These are phyloP conservation scores for Scheffersomyces ergatensis DNA, from an alignment of 805 yeast species.

Conservation along the genomic window DNA sequence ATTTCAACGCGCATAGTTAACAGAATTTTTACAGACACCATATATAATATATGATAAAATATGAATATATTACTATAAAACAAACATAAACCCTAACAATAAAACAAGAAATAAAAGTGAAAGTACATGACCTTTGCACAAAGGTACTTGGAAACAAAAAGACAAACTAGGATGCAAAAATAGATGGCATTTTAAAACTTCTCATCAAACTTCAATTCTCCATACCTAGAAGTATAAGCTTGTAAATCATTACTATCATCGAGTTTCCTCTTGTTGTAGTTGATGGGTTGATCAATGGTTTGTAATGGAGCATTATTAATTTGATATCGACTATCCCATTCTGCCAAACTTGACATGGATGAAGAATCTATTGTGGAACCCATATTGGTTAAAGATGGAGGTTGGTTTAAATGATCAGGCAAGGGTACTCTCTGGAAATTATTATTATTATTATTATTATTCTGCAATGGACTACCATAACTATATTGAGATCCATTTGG, in stretches of 20 bases:
- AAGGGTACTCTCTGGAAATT: constrained; percentile 32
- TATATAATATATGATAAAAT: too few species aligned
- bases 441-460: not conserved
- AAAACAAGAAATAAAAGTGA: too few species aligned
- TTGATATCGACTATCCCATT: constrained; percentile 33
- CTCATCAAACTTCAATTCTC: constrained; percentile 46
- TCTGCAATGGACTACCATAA: constrained; percentile 2
- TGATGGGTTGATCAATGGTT: constrained; percentile 4
- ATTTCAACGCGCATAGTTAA: too few species aligned
- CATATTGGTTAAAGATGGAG: constrained; percentile 42
- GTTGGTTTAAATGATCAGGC: constrained; percentile 38
- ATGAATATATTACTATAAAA: too few species aligned
- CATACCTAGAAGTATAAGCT: constrained; percentile 32
- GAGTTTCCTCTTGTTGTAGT: constrained; percentile 21
- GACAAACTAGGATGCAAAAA: too few species aligned
- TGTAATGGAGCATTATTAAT: constrained; percentile 8
- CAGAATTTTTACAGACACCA: too few species aligned
- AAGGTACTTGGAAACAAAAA: too few species aligned
- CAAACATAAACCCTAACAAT: too few species aligned
- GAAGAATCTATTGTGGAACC: constrained; percentile 42
- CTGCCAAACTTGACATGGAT: constrained; percentile 35
- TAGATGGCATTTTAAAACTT: too few species aligned
- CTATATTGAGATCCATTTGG: constrained; percentile 10
- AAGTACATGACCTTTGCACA: too few species aligned
- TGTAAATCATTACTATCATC: constrained; percentile 16